Evolutionary conservation across 352 stramenopile species (phyloP).

Genomic region (Pythium scleroteichum): DNA sequence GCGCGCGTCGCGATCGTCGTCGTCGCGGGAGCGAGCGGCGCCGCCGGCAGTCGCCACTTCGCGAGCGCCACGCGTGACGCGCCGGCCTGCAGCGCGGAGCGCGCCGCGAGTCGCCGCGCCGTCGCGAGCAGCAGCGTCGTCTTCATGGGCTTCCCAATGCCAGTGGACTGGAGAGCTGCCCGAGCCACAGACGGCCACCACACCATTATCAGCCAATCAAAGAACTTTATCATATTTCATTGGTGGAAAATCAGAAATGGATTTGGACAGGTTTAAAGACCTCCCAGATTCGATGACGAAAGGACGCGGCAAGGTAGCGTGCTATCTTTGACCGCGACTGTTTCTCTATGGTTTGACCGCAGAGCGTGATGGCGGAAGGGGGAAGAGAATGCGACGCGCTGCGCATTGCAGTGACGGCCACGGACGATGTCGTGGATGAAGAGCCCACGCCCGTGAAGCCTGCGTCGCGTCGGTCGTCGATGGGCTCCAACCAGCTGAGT

Average conservation of each 20-base stretch:
- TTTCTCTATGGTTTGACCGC: no score
- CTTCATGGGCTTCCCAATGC: conserved; percentile 37
- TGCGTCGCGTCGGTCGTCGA: not conserved
- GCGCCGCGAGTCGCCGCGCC: conserved; percentile 33
- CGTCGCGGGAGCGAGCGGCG: not conserved
- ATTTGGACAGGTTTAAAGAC: not conserved
- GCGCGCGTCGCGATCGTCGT: conserved; percentile 19
- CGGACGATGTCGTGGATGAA: not conserved
- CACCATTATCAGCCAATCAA: conserved; percentile 18
- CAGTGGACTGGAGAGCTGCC: conserved; percentile 20
- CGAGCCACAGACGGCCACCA: conserved; percentile 15
- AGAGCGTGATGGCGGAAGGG: no score
- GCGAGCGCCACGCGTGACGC: not conserved
- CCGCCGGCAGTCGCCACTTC: no score
- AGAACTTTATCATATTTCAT: not conserved
- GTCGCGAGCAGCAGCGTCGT: conserved; percentile 38
- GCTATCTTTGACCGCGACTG: not conserved
- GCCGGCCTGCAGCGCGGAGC: not conserved
- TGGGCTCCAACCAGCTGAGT: not conserved
- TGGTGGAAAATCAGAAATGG: conserved; percentile 1
- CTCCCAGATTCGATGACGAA: conserved; percentile 9
- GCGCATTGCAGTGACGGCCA: conserved; percentile 1
- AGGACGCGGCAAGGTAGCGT: conserved; percentile 1
- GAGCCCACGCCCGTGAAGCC: not conserved
- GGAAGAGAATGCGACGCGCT: no score